phyloP scores from a whole-genome alignment of 1,139 yeast genomes.

The Hansenula sp. region DNA sequence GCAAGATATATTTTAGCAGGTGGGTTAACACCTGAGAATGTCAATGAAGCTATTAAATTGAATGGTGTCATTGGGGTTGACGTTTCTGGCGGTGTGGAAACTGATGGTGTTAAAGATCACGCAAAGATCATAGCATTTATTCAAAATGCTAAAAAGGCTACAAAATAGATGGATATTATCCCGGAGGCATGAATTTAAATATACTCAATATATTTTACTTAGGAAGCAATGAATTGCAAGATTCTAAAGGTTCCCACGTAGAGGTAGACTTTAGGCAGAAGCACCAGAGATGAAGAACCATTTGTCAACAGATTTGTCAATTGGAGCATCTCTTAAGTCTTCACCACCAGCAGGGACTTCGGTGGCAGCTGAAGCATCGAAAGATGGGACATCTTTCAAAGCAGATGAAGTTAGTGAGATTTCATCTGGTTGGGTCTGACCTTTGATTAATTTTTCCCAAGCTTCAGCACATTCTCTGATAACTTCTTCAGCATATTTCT shows the following conservation, averaged over 20 bases:
- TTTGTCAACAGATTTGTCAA: conserved; percentile 94
- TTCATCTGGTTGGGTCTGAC: conserved; percentile 41
- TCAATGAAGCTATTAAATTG: conserved; percentile 43
- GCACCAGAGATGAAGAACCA: conserved; percentile 98
- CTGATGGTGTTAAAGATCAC: conserved; percentile 66
- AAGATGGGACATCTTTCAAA: conserved; percentile 52
- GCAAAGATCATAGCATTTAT: conserved; percentile 59
- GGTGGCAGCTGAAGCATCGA: conserved; percentile 42
- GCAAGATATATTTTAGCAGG: conserved; percentile 79
- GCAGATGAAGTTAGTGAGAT: conserved; percentile 75
- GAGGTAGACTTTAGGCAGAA: conserved; percentile 39
- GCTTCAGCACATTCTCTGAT: conserved; percentile 68
- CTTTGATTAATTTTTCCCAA: conserved; percentile 61
- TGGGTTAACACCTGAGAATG: conserved; percentile 77
- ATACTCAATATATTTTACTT: background rate
- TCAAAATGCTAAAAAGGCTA: conserved; percentile 36
- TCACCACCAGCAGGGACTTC: conserved; percentile 66
- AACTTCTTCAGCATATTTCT: conserved; percentile 66
- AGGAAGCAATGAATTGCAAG: too few relatives aligned
- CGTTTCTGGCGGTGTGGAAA: conserved; percentile 94
- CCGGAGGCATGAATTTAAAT: too few relatives aligned
- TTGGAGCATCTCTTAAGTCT: conserved; percentile 82
- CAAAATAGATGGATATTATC: too few relatives aligned
- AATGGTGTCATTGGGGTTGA: conserved; percentile 78
- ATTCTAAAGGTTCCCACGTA: background rate